Evolutionary conservation across 2,329 filamentous ascomycete genomes (phyloP).

Genomic region (Penicillium sp.): DNA sequence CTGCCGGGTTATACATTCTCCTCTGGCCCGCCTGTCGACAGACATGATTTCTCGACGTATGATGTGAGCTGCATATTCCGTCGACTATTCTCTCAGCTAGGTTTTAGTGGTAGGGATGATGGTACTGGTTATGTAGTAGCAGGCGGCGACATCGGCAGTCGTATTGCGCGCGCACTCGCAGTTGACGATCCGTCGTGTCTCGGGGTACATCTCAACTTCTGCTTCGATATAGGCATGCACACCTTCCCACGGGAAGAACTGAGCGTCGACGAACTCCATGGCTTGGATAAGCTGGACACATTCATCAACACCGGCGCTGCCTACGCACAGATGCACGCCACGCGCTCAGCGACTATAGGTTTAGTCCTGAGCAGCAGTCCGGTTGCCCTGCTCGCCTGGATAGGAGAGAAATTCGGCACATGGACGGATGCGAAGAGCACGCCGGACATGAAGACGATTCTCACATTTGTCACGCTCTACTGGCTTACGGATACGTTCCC

Average conservation of each 20-base stretch:
- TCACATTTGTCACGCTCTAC: slow-evolving; percentile 33
- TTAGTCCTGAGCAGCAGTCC: slow-evolving; percentile 7
- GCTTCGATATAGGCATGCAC: slow-evolving; percentile 4
- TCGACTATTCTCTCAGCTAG: slow-evolving; percentile 45
- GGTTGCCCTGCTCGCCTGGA: slow-evolving; percentile 9
- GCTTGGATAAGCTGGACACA: neutral
- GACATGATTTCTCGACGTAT: slow-evolving; percentile 36
- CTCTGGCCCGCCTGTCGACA: slow-evolving; percentile 43
- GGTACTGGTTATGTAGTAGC: slow-evolving; percentile 50
- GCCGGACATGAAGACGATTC: slow-evolving; percentile 27
- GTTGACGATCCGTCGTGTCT: slow-evolving; percentile 45
- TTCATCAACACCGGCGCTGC: slow-evolving; percentile 1
- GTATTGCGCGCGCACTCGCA: slow-evolving; percentile 42
- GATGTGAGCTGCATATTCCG: slow-evolving; percentile 47
- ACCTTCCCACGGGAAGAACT: neutral
- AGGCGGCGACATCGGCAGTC: slow-evolving; percentile 55
- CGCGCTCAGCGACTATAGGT: slow-evolving; percentile 4
- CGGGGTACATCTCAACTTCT: slow-evolving; percentile 33
- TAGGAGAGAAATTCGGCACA: slow-evolving; percentile 35
- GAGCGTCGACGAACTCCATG: neutral
- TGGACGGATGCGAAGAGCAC: slow-evolving; percentile 34
- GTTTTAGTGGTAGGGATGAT: slow-evolving; percentile 40
- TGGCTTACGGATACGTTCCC: slow-evolving; percentile 37
- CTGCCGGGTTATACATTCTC: slow-evolving; percentile 54
- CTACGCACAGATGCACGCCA: slow-evolving; percentile 7